Evolutionary conservation across 2,329 filamentous ascomycete genomes (phyloP), one percentile per base, ranked within the genome.

Genomic region (Diaporthe ampelina): DNA sequence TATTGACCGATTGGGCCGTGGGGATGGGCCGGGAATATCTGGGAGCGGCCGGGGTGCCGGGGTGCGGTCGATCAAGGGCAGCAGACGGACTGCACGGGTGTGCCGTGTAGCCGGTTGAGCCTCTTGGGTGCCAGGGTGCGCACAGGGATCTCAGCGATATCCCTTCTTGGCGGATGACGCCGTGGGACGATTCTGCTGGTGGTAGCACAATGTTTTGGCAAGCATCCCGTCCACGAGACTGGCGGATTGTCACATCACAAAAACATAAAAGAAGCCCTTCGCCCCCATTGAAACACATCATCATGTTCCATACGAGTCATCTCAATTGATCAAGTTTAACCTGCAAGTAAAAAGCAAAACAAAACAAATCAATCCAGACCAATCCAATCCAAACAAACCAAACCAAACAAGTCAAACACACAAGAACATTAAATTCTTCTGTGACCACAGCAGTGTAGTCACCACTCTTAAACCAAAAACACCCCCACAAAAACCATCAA

Each of bases 1-100:
- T 1, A 68, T 68, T 68, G 29, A 13, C 29, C 32, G 48, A 13
- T 37, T 68, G 48, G 63, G 32, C 45, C 63, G 8, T 40, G 63
- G 63, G 29, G n/a, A 68, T 68, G 63, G 63, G 63, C 63, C 63
- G 63, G 63, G 63, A 68, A 68, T 68, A 54, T 68, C 32, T 68
- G 63, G 32, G 32, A 54, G 45, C 63, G 45, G 29, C 48, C 48
- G 63, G 48, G 63, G 21, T 37, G 13, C 63, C 48, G 63, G 48
- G 63, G 29, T 37, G 4, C 4, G 4, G 63, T 21, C 32, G 29
- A 67, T 54, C 63, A 68, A 68, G 48, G 63, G 63, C 63, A 40
- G 48, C 45, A 32, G 29, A 32, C 29, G 29, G 29, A 32, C 29
- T 32, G 29, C 1, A 24, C 32, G 48, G 48, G 6, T 32, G 45